Percentiles rank a stretch among this genome's conserved stretches.
Conservation (phyloP, 495 filamentous ascomycete species). For the Penicillium malachiteum region DNA sequence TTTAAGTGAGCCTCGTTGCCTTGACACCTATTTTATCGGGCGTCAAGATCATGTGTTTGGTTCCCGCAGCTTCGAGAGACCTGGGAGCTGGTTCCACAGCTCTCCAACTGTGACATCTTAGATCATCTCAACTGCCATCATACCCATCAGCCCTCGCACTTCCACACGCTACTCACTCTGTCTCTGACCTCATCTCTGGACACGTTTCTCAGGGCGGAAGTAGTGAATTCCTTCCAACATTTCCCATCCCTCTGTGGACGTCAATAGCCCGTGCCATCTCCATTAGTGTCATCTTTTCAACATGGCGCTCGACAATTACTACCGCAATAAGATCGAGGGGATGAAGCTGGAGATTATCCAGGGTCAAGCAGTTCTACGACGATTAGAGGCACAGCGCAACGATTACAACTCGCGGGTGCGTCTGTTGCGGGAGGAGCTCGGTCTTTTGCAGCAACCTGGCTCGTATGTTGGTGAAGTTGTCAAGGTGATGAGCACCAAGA, state of each 20-base stretch:
- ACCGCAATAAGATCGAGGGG: constrained; percentile 98
- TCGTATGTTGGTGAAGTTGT: constrained; percentile 99
- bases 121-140: constrained; percentile 7
- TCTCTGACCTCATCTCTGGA: background rate
- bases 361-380: constrained; percentile 89
- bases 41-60: constrained; percentile 12
- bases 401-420: constrained; percentile 99
- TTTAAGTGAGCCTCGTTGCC: background rate
- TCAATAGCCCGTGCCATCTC: constrained; percentile 6
- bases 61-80: constrained; percentile 22
- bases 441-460: constrained; percentile 92
- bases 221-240: constrained; percentile 3
- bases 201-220: background rate
- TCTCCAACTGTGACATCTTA: constrained; percentile 7
- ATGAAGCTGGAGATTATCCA: constrained; percentile 99
- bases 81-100: constrained; percentile 11
- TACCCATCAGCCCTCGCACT: constrained; percentile 4
- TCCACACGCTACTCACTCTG: too few species aligned
- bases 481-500: constrained; percentile 99
- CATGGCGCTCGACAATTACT: constrained; percentile 99
- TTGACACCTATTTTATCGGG: constrained; percentile 10
- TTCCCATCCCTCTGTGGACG: constrained; percentile 5
- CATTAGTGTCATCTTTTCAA: constrained; percentile 32
- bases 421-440: constrained; percentile 91
- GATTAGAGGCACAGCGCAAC: constrained; percentile 97